Evolutionary conservation across 208 protist species (phyloP), one percentile per base, ranked within the genome.

Genomic region (Acanthamoeba castellanii): DNA sequence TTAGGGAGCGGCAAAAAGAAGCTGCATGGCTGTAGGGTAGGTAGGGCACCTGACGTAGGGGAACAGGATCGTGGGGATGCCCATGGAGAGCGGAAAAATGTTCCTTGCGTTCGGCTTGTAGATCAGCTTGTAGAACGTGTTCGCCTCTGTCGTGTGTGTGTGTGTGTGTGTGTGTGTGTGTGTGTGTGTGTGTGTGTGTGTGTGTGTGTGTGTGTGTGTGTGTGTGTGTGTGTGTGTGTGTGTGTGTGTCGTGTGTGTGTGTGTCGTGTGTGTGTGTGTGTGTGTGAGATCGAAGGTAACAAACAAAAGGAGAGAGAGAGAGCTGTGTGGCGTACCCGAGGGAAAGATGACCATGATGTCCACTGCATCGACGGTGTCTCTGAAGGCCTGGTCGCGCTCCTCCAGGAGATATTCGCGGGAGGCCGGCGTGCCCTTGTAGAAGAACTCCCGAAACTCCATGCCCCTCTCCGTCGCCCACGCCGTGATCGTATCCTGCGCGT

Each of bases 271-370:
- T 42, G 50, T 11, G 50, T 14, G 50, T 1, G 1, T 55, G 50
- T 20, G 18, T 55, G 50, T 20, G 50, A 18, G 50, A 18, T 11
- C 14, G 6, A 18, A 18, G 50, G 50, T 55, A 18, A 55, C 50
- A 55, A 18, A 55, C 14, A 11, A 57, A 57, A 6, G 18, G 52
- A 20, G 52, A 2, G 52, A 22, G 13, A 57, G 20, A 20, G 14
- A 13, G 52, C 0, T 22, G 61, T 47, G 42, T 47, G 9, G n/a
- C 11, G 16, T 81, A 81, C 70, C 13, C 6, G 70, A 34, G 14
- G 70, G 70, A 9, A 81, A 81, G 70, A 81, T 81, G 34, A 81
- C 70, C 70, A 81, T 50, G 70, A 81, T 81, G 70, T 81, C 70
- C 16, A 81, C 27, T 1, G 61, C 32, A 45, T 81, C 37, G 34